A percentile compares a stretch with the other conserved stretches of the same genome.
These are phyloP conservation scores for Pilobolus umbonatus DNA, from an alignment of 192 early-diverging fungal species.

Conservation along the genomic window DNA sequence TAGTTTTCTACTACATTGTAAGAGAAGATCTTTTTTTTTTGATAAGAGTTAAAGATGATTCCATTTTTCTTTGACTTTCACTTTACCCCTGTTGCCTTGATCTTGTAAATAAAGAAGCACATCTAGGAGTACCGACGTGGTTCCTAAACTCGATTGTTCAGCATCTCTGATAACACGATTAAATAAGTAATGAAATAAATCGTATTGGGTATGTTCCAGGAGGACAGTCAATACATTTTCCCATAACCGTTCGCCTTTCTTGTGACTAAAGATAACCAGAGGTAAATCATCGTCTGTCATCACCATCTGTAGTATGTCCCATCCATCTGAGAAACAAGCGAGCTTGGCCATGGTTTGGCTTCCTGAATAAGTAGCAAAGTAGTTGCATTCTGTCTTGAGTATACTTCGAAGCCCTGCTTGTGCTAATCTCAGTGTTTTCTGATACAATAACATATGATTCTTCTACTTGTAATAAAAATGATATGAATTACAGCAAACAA, in stretches of 20 bases:
- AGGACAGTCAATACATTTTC: conserved; percentile 3
- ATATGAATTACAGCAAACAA: too few species aligned
- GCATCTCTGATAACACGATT: conserved; percentile 8
- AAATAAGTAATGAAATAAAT: not conserved
- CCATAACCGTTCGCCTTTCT: not conserved
- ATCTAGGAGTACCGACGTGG: not conserved
- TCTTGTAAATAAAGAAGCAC: conserved; percentile 6
- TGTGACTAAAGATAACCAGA: conserved; percentile 4
- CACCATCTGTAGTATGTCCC: not conserved
- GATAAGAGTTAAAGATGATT: not conserved
- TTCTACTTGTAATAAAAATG: too few species aligned
- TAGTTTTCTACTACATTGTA: conserved; percentile 1
- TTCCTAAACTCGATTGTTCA: not conserved
- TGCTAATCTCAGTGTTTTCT: too few species aligned
- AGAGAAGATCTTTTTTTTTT: not conserved
- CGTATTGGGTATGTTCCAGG: not conserved
- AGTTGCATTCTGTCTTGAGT: too few species aligned
- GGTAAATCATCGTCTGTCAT: not conserved
- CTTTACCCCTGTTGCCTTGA: conserved; percentile 1
- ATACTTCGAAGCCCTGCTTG: too few species aligned
- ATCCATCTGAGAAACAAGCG: not conserved
- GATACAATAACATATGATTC: too few species aligned
- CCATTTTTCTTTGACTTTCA: not conserved
- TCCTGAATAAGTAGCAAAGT: conserved; percentile 4
- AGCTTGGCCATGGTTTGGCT: conserved; percentile 1